Conservation (phyloP, 805 yeast genomes). For the Sungouiozyma intestinalis region DNA sequence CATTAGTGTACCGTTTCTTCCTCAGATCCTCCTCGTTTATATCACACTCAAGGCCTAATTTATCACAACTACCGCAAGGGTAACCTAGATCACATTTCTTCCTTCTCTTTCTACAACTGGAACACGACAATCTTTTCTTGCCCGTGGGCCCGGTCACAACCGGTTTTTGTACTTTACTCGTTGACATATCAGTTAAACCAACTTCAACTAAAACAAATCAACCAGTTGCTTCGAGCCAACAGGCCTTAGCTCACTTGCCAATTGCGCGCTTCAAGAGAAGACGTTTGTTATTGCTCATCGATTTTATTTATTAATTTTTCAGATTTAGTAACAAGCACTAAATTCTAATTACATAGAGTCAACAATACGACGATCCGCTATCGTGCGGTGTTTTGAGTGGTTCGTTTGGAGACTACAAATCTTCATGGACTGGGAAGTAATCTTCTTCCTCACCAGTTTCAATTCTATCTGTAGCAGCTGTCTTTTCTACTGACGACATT, state of each 20-base stretch:
- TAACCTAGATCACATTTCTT: constrained; percentile 40
- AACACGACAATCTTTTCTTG: constrained; percentile 26
- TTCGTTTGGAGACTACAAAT: no score
- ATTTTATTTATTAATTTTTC: background rate
- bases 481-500: background rate
- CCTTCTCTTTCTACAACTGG: constrained; percentile 27
- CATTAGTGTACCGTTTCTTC: constrained; percentile 39
- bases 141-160: constrained; percentile 6
- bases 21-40: constrained; percentile 40
- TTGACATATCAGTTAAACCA: background rate
- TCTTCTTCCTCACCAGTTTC: background rate
- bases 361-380: no score
- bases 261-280: background rate
- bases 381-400: no score
- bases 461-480: background rate
- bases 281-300: background rate
- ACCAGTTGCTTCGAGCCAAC: no score
- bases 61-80: constrained; percentile 41
- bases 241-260: no score
- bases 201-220: background rate
- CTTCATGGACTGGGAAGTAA: background rate
- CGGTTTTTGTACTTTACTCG: background rate
- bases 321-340: background rate
- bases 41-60: constrained; percentile 36
- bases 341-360: no score